Base-by-base conservation (phyloP, 2,329 filamentous ascomycete genomes). In the Penicillium sp. region DNA sequence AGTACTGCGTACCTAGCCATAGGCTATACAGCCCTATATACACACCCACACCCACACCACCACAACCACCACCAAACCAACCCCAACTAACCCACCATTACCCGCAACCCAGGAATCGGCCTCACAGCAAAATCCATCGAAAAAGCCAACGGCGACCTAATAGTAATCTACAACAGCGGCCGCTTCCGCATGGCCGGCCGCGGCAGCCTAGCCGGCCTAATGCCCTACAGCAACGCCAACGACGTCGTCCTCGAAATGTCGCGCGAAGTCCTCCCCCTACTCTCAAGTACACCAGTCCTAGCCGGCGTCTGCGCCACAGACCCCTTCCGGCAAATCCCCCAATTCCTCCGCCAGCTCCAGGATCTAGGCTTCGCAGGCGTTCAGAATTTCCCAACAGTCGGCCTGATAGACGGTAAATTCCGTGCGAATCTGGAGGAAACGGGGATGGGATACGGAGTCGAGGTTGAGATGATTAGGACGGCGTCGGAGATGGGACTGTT, bases 301-400 rank as follows among this genome's bases (percentile, higher is more conserved):
- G 84, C 84, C 0, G 84, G 84, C 1, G 81, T 88, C 18, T 88
- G 84, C 63, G 84, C 78, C 9, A 86, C 83, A 0, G 84, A 88
- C 53, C 84, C 84, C 0, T 86, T 86, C 68, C 75, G 81, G 27
- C 73, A 77, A 53, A 86, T 87, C 62, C 69, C 75, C 2, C 62
- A 66, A 5, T 87, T 88, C 59, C 72, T 87, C 11, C 61, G 64
- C 22, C 76, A 86, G 62, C 70, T 88, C 25, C 77, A 77, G 43
- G 75, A 76, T 1, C 66, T 85, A 10, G 84, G 84, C 0, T 87
- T 88, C 55, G 78, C 80, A 1, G 84, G 84, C 3, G 76, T 87
- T n/a, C 84, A 88, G 65, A 88, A 88, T 60, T 88, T 88, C 63
- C 84, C 84, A 1, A 87, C 84, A 0, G 83, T 87, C 1, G 84